Evolutionary conservation across 495 filamentous ascomycete species (phyloP).

Genomic region (Bathelium albidoporum): DNA sequence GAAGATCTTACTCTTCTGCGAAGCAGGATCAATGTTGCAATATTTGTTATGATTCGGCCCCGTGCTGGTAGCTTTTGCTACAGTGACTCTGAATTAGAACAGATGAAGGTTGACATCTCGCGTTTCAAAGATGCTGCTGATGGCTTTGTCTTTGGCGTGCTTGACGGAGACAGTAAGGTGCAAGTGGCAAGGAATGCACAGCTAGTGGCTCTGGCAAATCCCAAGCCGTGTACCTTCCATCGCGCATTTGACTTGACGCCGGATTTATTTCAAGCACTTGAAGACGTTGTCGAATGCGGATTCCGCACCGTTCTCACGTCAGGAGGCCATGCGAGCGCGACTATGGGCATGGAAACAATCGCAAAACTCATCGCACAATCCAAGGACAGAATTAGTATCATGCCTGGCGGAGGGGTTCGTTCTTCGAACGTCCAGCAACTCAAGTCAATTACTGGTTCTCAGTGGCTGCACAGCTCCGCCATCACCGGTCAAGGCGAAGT

Average conservation of each 20-base stretch:
- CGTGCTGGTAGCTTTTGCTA: constrained; percentile 36
- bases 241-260: constrained; percentile 41
- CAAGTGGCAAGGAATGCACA: constrained; percentile 31
- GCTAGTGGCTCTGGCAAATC: constrained; percentile 33
- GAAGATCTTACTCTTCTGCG: constrained; percentile 12
- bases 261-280: constrained; percentile 25
- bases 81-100: constrained; percentile 27
- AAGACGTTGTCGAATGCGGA: constrained; percentile 32
- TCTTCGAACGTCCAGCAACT: constrained; percentile 2
- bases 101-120: constrained; percentile 34
- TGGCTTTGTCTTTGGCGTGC: constrained; percentile 44
- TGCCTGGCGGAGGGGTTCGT: constrained; percentile 15
- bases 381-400: constrained; percentile 9
- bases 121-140: constrained; percentile 28
- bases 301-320: constrained; percentile 40
- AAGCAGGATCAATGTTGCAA: constrained; percentile 28
- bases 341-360: constrained; percentile 15
- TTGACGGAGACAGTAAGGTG: constrained; percentile 23
- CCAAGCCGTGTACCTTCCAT: constrained; percentile 44
- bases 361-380: constrained; percentile 15
- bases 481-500: neutral
- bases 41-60: constrained; percentile 44
- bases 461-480: neutral
- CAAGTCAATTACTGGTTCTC: neutral
- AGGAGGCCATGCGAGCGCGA: constrained; percentile 30